These are phyloP conservation scores for Phalaenopsis hybrid DNA, from an alignment of 116 monocot genomes.

Conservation along the genomic window DNA sequence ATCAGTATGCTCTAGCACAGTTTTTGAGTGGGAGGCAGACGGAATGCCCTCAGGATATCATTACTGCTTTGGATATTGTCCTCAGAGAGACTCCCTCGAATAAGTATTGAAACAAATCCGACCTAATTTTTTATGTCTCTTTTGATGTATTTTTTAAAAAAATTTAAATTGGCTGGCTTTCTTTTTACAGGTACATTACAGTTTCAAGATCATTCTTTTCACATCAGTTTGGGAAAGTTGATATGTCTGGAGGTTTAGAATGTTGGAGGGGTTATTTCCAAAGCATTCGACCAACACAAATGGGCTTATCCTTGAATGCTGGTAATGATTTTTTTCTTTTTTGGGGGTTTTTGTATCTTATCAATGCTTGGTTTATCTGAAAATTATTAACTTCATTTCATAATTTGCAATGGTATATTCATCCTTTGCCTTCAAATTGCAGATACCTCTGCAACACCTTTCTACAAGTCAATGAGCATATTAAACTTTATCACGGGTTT, in stretches of 20 bases:
- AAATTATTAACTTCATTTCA: background rate
- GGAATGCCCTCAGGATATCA: slow-evolving; percentile 35
- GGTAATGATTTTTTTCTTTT: slow-evolving; percentile 23
- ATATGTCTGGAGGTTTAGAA: slow-evolving; percentile 52
- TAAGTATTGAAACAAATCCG: slow-evolving; percentile 21
- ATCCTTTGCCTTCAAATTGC: background rate
- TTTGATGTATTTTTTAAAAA: background rate
- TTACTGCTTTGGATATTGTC: too few species aligned
- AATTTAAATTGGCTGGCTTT: background rate
- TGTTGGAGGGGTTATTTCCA: slow-evolving; percentile 80
- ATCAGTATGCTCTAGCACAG: slow-evolving; percentile 34
- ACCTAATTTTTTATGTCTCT: background rate
- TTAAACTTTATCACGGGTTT: slow-evolving; percentile 29
- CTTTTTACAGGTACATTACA: slow-evolving; percentile 33
- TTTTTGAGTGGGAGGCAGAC: slow-evolving; percentile 36
- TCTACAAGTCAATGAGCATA: slow-evolving; percentile 39
- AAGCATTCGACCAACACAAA: slow-evolving; percentile 52
- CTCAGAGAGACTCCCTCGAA: slow-evolving; percentile 29
- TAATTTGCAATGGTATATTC: background rate
- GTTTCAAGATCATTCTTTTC: slow-evolving; percentile 69
- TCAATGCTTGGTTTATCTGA: background rate
- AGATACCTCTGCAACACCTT: slow-evolving; percentile 79
- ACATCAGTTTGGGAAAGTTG: slow-evolving; percentile 12
- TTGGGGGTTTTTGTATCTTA: background rate
- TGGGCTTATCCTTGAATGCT: slow-evolving; percentile 28